These are phyloP conservation scores for Kodamaea kakaduensis DNA, from an alignment of 805 yeast genomes.

Conservation along the genomic window DNA sequence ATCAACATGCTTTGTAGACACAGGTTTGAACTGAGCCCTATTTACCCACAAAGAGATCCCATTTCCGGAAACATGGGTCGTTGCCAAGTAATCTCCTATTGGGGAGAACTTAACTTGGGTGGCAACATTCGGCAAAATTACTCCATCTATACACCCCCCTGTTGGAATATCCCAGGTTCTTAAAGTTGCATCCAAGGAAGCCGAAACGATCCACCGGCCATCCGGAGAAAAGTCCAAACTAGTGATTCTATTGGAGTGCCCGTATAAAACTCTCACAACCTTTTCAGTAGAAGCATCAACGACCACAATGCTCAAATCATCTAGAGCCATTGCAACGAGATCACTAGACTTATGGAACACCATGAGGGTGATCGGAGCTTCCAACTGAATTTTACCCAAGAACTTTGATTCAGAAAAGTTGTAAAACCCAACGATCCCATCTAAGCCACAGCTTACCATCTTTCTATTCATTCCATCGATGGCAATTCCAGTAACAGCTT, in stretches of 20 bases:
- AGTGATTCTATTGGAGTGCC: conserved; percentile 86
- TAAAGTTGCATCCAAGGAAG: conserved; percentile 78
- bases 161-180: conserved; percentile 98
- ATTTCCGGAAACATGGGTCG: conserved; percentile 84
- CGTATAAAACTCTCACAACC: conserved; percentile 81
- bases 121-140: conserved; percentile 70
- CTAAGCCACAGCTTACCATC: conserved; percentile 84
- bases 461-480: conserved; percentile 87
- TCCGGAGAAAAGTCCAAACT: conserved; percentile 87
- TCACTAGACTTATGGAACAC: conserved; percentile 80
- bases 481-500: conserved; percentile 82
- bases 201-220: conserved; percentile 90
- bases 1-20: conserved; percentile 70
- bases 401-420: conserved; percentile 71
- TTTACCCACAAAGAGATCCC: conserved; percentile 94
- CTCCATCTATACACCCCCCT: conserved; percentile 94
- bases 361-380: conserved; percentile 74
- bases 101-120: conserved; percentile 80
- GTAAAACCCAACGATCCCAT: conserved; percentile 84
- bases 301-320: conserved; percentile 79
- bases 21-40: conserved; percentile 73
- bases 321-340: conserved; percentile 78
- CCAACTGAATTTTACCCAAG: conserved; percentile 62
- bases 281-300: conserved; percentile 78
- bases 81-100: conserved; percentile 84